Base-by-base conservation (phyloP, 2,329 filamentous ascomycete species). In the Curvularia verruculosa region DNA sequence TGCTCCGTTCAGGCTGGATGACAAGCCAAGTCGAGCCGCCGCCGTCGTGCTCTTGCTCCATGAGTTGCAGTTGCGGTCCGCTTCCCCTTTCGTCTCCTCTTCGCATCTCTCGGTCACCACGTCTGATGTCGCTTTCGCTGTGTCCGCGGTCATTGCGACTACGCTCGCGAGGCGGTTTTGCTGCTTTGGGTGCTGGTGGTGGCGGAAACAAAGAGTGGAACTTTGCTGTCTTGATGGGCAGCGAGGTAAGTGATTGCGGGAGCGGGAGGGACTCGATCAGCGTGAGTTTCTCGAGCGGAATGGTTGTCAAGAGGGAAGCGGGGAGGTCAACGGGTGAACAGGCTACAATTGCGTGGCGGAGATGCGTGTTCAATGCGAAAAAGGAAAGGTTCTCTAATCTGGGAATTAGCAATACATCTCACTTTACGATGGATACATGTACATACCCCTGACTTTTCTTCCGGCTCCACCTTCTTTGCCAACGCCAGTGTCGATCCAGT, bases 11-110 rank as follows among this genome's bases (percentile, higher is more conserved):
- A 1, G 73, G 73, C 37, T 73, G 68, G 47, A 76, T 76, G 3
- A 76, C 74, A 8, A 76, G 63, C 74, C 74, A 76, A 3, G 74
- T 76, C 8, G 69, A 63, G 3, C 73, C 73, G 3, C 73, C 72
- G 2, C 66, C 67, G 0, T 67, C 63, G 24, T 74, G 69, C 41
- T 76, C 73, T 47, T 76, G 70, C 48, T 76, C 71, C 65, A 68
- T 74, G 31, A 75, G 70, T 53, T 75, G 72, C 0, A 76, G 64
- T 43, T 75, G 69, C 15, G 67, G 63, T 0, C 68, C 69, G 19
- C 39, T 36, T 1, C 44, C 50, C 29, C 54, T 45, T 2, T 54
- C 54, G n/a, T 54, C 54, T 7, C 54, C 50, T 19, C 54, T 26
- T 15, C 54, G 50, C n/a, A 49, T 57, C 19, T 57, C 54, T 5